Evolutionary conservation across 2,329 filamentous ascomycete species (phyloP), one percentile per base, ranked within the genome.

Genomic region (Ophiostoma piceae): DNA sequence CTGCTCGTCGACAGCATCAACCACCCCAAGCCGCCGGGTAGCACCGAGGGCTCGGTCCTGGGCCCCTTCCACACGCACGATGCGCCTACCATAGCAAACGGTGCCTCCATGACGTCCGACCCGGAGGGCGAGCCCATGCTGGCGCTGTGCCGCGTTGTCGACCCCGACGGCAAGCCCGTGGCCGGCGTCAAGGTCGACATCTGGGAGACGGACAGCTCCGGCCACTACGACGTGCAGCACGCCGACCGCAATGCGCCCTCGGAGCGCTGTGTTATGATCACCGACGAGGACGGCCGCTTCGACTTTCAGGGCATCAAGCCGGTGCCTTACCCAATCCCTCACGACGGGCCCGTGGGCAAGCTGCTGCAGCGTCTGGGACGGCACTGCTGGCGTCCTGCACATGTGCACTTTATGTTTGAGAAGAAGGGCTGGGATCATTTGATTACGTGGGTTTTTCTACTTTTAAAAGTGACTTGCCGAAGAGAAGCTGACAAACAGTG

Each of bases 351-450:
- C 0, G 92, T 96, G 0, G 93, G 92, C 0, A 86, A 88, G 78
- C 77, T 95, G 74, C 79, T 95, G 74, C 80, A 82, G 76, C 78
- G 80, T 75, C 77, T 95, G 75, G 83, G 85, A n/a, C 82, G 92
- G n/a, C 92, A 95, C 80, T 87, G 88, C 70, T 94, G 88, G 81
- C 81, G 92, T 68, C 92, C 92, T 1, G 86, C 88, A 26, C 92
- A 95, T 78, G 86, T 94, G 83, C 92, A 95, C 78, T 95, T 95
- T 75, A 95, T 96, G 91, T 93, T 96, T 80, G 87, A 89, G 77
- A 93, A 92, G 82, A 79, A 83, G 43, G 90, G 91, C 0, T 93
- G 86, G 80, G 92, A 96, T 81, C 86, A 90, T 77, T 79, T 96
- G 75, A 90, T 95, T 76, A 96, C 92, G 91, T 94, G 82, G 73